Conservation (phyloP, 1,139 yeast genomes). For the Insectozyma bohioensis region DNA sequence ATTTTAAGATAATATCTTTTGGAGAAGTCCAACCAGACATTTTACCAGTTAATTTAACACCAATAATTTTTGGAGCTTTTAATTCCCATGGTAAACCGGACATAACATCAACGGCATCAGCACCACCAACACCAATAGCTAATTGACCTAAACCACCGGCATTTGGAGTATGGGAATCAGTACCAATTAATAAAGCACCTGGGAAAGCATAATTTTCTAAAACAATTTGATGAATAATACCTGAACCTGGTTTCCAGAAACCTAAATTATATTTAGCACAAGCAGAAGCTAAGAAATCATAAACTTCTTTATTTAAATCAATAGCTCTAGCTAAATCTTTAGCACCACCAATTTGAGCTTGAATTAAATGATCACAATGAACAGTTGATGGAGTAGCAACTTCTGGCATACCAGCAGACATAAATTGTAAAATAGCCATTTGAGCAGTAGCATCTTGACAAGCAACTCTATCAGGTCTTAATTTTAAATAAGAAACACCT, state of each 20-base stretch:
- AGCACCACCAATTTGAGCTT: slow-evolving; percentile 93
- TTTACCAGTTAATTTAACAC: slow-evolving; percentile 94
- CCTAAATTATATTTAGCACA: slow-evolving; percentile 98
- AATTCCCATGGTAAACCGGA: slow-evolving; percentile 96
- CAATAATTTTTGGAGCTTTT: slow-evolving; percentile 96
- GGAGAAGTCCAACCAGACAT: slow-evolving; percentile 99
- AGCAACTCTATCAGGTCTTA: slow-evolving; percentile 99
- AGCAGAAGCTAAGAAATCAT: slow-evolving; percentile 89
- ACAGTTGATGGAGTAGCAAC: slow-evolving; percentile 97
- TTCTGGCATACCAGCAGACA: slow-evolving; percentile 93
- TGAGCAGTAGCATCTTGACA: slow-evolving; percentile 99
- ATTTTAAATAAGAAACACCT: slow-evolving; percentile 93
- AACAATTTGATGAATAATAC: slow-evolving; percentile 97
- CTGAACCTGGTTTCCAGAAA: slow-evolving; percentile 99
- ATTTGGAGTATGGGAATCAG: slow-evolving; percentile 98
- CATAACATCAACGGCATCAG: slow-evolving; percentile 98
- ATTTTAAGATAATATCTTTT: slow-evolving; percentile 92
- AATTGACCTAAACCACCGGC: slow-evolving; percentile 99
- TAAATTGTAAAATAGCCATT: slow-evolving; percentile 98
- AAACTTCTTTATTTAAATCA: slow-evolving; percentile 92
- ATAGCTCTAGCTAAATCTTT: slow-evolving; percentile 94
- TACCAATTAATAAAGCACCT: slow-evolving; percentile 95
- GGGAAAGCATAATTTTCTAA: slow-evolving; percentile 98
- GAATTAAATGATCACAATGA: slow-evolving; percentile 98
- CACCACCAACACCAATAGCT: slow-evolving; percentile 99